Percentiles rank a stretch among this genome's conserved stretches.
Evolutionary conservation across 1,284 basidiomycete species (phyloP).

Genomic region (Cutaneotrichosporon dermatis): DNA sequence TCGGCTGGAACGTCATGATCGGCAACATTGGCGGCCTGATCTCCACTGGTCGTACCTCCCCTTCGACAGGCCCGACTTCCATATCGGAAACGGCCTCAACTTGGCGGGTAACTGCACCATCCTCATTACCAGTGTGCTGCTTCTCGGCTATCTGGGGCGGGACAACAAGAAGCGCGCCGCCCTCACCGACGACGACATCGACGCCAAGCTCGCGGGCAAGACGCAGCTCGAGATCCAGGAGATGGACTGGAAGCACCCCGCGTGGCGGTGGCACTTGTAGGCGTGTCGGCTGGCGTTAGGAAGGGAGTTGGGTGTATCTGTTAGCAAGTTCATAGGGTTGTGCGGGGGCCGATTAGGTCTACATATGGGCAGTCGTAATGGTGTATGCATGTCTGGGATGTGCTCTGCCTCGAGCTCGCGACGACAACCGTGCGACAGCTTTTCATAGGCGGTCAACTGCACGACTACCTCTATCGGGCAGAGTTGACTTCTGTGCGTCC

Average conservation of each 20-base stretch:
- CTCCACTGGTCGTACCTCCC: slow-evolving; percentile 27
- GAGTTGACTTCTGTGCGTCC: too few relatives aligned
- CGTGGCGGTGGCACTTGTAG: slow-evolving; percentile 17
- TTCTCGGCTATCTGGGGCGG: slow-evolving; percentile 8
- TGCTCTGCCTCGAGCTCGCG: too few relatives aligned
- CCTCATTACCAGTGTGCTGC: slow-evolving; percentile 9
- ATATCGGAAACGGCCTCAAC: slow-evolving; percentile 21
- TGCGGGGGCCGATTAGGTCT: too few relatives aligned
- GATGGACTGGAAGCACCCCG: slow-evolving; percentile 21
- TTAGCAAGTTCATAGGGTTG: too few relatives aligned
- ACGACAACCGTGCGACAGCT: too few relatives aligned
- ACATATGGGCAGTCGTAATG: too few relatives aligned
- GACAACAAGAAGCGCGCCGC: slow-evolving; percentile 16
- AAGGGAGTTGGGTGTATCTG: too few relatives aligned
- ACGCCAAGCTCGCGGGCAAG: slow-evolving; percentile 4
- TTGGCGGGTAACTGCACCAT: slow-evolving; percentile 11
- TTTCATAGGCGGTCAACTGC: too few relatives aligned
- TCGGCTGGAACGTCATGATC: slow-evolving; percentile 21
- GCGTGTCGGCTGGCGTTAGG: too few relatives aligned
- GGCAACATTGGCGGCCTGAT: slow-evolving; percentile 25
- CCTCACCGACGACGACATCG: slow-evolving; percentile 3
- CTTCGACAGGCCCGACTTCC: slow-evolving; percentile 20
- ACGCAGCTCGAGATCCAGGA: slow-evolving; percentile 12
- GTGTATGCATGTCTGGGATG: too few relatives aligned
- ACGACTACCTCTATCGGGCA: too few relatives aligned